Evolutionary conservation across 2,329 filamentous ascomycete species (phyloP).

Genomic region (Drechslerella dactyloides): DNA sequence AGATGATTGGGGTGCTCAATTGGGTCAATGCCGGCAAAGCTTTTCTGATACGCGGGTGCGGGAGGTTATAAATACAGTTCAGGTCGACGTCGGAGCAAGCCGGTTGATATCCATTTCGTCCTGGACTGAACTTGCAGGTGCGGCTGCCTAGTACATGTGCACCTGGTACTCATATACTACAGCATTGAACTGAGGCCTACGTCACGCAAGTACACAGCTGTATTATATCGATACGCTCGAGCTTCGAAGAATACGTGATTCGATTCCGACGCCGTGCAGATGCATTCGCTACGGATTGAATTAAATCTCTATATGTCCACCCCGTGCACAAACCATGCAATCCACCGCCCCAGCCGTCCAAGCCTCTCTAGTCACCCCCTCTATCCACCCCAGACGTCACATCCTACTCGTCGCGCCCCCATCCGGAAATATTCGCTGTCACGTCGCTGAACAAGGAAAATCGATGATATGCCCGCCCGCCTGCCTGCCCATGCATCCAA

Average conservation of each 20-base stretch:
- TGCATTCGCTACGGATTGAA: constrained; percentile 5
- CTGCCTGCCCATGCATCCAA: not conserved
- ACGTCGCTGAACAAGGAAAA: constrained; percentile 6
- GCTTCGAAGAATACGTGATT: not conserved
- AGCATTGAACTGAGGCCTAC: too few relatives aligned
- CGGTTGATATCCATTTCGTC: not conserved
- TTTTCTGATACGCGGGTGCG: not conserved
- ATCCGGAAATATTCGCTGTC: too few relatives aligned
- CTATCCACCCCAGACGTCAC: too few relatives aligned
- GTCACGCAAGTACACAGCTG: too few relatives aligned
- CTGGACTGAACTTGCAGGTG: not conserved
- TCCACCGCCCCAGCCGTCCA: not conserved
- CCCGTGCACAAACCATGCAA: not conserved
- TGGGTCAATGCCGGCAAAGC: not conserved
- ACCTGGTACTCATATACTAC: too few relatives aligned
- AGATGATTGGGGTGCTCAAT: too few relatives aligned
- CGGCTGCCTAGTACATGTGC: not conserved
- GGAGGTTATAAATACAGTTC: too few relatives aligned
- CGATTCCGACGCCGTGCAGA: constrained; percentile 4
- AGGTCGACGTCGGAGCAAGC: not conserved
- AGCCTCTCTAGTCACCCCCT: not conserved
- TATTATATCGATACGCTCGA: not conserved
- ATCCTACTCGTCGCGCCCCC: too few relatives aligned
- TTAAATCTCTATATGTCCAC: not conserved
- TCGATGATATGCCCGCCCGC: constrained; percentile 1